These are phyloP conservation scores for Chaetomium sp. DNA, from an alignment of 2,329 filamentous ascomycete genomes.

Conservation along the genomic window DNA sequence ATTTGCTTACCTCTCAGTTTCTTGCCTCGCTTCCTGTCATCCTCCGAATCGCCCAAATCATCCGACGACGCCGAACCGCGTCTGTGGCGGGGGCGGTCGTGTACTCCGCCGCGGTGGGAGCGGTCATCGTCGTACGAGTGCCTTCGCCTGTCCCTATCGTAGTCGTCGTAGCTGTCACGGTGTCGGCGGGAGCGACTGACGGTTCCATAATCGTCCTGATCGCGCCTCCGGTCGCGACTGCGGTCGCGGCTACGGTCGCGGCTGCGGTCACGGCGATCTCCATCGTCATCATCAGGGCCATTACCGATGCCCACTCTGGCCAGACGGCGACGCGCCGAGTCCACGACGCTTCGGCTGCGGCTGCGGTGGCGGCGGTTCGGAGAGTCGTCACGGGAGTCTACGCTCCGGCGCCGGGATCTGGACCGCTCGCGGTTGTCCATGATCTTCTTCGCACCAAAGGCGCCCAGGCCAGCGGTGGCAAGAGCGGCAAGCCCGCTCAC, in stretches of 20 bases:
- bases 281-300: constrained; percentile 45
- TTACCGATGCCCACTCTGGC: constrained; percentile 64
- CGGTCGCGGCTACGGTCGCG: no score
- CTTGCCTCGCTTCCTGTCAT: constrained; percentile 56
- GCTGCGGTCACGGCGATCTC: constrained; percentile 41
- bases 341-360: constrained; percentile 67
- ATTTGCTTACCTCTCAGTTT: constrained; percentile 66
- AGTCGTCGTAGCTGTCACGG: constrained; percentile 46
- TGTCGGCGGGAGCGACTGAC: constrained; percentile 38
- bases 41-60: constrained; percentile 60
- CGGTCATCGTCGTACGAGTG: constrained; percentile 53
- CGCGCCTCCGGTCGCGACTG: constrained; percentile 34
- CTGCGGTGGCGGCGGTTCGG: constrained; percentile 50
- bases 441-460: constrained; percentile 63
- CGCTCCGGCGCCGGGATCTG: constrained; percentile 58
- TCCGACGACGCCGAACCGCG: constrained; percentile 51
- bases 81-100: constrained; percentile 46
- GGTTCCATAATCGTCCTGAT: constrained; percentile 39
- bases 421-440: constrained; percentile 49
- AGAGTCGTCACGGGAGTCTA: constrained; percentile 48
- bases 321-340: constrained; percentile 61
- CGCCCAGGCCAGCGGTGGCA: constrained; percentile 63
- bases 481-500: constrained; percentile 61
- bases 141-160: constrained; percentile 46
- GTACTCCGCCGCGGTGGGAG: constrained; percentile 43